Evolutionary conservation across 2,329 filamentous ascomycete genomes (phyloP).

Genomic region (Clonostachys rosea): DNA sequence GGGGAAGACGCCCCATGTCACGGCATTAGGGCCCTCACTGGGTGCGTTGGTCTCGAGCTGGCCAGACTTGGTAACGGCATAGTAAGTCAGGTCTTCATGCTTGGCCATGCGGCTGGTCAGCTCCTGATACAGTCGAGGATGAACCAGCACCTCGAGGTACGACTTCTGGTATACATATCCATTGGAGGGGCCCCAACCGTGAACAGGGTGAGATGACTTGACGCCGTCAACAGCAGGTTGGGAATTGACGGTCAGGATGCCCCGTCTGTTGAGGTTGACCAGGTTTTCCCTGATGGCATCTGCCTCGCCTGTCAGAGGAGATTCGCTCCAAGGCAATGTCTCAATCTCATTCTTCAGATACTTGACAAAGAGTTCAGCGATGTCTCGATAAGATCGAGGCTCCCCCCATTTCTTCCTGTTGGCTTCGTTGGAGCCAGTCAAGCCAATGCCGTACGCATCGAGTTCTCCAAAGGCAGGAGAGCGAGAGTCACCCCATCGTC

Average conservation of each 20-base stretch:
- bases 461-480: slow-evolving; percentile 95
- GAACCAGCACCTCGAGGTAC: slow-evolving; percentile 87
- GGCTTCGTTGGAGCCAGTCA: slow-evolving; percentile 92
- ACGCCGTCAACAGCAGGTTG: slow-evolving; percentile 91
- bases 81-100: slow-evolving; percentile 84
- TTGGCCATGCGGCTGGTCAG: slow-evolving; percentile 73
- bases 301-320: slow-evolving; percentile 78
- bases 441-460: slow-evolving; percentile 87
- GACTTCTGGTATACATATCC: slow-evolving; percentile 99
- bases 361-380: slow-evolving; percentile 77
- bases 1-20: slow-evolving; percentile 98
- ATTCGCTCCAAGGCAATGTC: slow-evolving; percentile 90
- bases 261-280: slow-evolving; percentile 77
- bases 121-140: slow-evolving; percentile 72
- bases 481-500: slow-evolving; percentile 94
- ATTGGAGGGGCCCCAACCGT: slow-evolving; percentile 92
- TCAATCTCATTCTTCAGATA: slow-evolving; percentile 81
- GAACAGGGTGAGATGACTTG: slow-evolving; percentile 79
- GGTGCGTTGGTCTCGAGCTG: slow-evolving; percentile 80
- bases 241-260: slow-evolving; percentile 93
- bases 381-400: slow-evolving; percentile 72
- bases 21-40: slow-evolving; percentile 88
- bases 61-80: slow-evolving; percentile 82
- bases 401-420: slow-evolving; percentile 95
- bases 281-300: slow-evolving; percentile 73